These are phyloP conservation scores for Macaranga tanarius DNA, from an alignment of 441 rosid species.

Conservation along the genomic window DNA sequence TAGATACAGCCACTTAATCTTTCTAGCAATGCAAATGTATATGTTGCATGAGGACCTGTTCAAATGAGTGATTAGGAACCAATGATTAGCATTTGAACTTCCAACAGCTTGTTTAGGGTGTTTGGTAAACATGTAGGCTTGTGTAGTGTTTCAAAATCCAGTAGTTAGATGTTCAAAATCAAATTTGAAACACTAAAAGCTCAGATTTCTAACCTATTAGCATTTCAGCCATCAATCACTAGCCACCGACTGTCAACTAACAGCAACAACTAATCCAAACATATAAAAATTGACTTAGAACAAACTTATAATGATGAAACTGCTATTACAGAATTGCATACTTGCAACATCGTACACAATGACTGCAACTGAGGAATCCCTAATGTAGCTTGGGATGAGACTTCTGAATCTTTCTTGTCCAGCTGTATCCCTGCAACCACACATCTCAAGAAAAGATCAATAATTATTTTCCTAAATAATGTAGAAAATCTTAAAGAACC, in stretches of 20 bases:
- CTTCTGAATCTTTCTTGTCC: constrained; percentile 86
- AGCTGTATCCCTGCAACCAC: constrained; percentile 72
- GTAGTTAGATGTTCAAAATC: neutral
- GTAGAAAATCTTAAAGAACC: neutral
- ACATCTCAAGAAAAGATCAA: neutral
- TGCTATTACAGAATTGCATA: constrained; percentile 29
- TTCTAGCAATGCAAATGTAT: neutral
- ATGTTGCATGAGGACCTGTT: neutral
- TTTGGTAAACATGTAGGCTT: neutral
- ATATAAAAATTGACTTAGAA: neutral
- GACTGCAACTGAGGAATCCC: constrained; percentile 81
- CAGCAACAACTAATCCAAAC: neutral
- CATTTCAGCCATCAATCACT: neutral
- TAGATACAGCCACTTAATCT: neutral
- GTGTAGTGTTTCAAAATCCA: neutral
- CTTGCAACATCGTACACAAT: constrained; percentile 84
- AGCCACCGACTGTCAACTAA: neutral
- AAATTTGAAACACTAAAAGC: neutral
- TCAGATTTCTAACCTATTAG: neutral
- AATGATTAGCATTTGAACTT: neutral
- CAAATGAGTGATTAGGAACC: neutral
- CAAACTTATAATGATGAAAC: neutral
- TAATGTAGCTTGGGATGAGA: constrained; percentile 79
- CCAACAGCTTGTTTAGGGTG: neutral
- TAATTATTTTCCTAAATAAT: neutral